Conservation (phyloP, 352 stramenopile genomes). For the Phytophthora lateralis region DNA sequence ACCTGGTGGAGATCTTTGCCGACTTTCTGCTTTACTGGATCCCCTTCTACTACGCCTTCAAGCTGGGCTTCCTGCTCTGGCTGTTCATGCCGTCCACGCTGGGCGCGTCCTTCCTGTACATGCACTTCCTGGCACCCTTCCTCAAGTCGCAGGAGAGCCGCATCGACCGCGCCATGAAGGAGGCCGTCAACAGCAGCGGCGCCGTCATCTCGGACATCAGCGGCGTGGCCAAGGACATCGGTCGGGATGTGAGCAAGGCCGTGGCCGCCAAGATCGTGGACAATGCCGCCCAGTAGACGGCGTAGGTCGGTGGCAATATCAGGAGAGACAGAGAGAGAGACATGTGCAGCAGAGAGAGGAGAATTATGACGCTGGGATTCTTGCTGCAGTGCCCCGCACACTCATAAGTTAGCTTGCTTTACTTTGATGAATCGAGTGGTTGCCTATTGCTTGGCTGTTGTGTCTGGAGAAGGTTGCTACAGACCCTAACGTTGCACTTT, state of each 20-base stretch:
- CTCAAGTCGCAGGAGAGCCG: constrained; percentile 81
- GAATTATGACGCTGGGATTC: neutral
- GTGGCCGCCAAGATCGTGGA: constrained; percentile 83
- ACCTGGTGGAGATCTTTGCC: constrained; percentile 96
- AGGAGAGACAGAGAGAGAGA: constrained; percentile 11
- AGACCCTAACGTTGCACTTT: neutral
- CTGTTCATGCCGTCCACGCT: constrained; percentile 96
- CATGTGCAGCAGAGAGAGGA: constrained; percentile 6
- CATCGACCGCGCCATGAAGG: constrained; percentile 87
- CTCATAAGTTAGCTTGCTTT: constrained; percentile 52
- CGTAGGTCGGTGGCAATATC: neutral
- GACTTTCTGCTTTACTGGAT: constrained; percentile 97
- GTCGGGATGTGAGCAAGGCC: constrained; percentile 75
- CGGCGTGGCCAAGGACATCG: constrained; percentile 75
- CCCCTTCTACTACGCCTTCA: constrained; percentile 98
- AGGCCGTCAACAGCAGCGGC: constrained; percentile 76
- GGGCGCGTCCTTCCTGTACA: constrained; percentile 96
- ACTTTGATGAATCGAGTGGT: constrained; percentile 44
- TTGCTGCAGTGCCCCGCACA: constrained; percentile 4
- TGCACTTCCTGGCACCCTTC: constrained; percentile 91
- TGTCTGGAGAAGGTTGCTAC: neutral
- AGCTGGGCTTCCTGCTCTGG: constrained; percentile 97
- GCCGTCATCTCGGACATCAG: constrained; percentile 83
- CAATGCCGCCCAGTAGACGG: constrained; percentile 34
- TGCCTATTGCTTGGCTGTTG: constrained; percentile 25